A percentile compares a stretch with the other conserved stretches of the same genome.
These are phyloP conservation scores for Chlamydomonas sphaeroides DNA, from an alignment of 139 green algal genomes.

Conservation along the genomic window DNA sequence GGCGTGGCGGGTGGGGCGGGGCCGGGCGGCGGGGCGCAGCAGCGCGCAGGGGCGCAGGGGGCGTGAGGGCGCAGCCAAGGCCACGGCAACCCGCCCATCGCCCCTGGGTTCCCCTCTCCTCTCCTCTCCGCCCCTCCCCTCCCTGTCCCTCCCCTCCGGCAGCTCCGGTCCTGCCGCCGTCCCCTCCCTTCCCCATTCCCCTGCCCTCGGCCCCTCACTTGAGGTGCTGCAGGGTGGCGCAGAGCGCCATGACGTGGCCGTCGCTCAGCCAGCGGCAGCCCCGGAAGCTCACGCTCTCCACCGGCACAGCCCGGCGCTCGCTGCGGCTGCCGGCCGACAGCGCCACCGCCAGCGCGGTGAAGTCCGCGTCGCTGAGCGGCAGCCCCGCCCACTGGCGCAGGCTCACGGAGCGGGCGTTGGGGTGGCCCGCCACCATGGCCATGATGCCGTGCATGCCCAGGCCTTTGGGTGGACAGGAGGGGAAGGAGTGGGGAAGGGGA, in stretches of 20 bases:
- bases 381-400: slow-evolving; percentile 36
- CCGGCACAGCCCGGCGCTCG: slow-evolving; percentile 28
- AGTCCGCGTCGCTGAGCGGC: slow-evolving; percentile 39
- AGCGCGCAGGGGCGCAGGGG: too few species aligned
- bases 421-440: slow-evolving; percentile 49
- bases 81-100: too few species aligned
- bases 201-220: slow-evolving; percentile 22
- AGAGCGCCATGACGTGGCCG: slow-evolving; percentile 44
- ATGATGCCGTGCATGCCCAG: slow-evolving; percentile 46
- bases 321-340: slow-evolving; percentile 6
- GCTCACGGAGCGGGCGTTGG: slow-evolving; percentile 49
- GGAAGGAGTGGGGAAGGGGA: too few species aligned
- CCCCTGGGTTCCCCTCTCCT: too few species aligned
- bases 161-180: too few species aligned
- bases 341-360: slow-evolving; percentile 38
- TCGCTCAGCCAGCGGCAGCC: slow-evolving; percentile 46
- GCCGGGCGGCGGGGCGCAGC: neutral
- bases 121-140: neutral
- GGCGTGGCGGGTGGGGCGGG: neutral
- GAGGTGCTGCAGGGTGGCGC: slow-evolving; percentile 51
- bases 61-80: too few species aligned
- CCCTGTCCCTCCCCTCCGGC: neutral
- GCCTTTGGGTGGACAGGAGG: neutral
- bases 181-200: neutral
- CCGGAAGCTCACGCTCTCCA: slow-evolving; percentile 50